Conservation (phyloP, 2,329 filamentous ascomycete genomes). For the Ophiostoma ulmi region DNA sequence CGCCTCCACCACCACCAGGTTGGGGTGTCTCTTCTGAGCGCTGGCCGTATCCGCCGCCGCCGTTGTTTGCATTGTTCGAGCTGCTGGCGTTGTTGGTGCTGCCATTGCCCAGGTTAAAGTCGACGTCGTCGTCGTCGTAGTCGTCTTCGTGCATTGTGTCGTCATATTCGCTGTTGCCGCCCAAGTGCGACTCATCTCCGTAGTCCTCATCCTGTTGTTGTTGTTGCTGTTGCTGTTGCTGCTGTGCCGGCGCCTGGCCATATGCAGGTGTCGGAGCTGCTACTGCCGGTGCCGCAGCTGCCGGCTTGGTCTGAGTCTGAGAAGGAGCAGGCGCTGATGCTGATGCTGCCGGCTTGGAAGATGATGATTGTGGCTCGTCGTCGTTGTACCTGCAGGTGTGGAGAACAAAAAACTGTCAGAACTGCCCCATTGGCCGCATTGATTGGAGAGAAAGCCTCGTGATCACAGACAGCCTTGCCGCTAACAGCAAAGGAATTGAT, state of each 20-base stretch:
- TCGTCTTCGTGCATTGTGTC: constrained; percentile 37
- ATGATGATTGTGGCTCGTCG: constrained; percentile 46
- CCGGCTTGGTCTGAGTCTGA: constrained; percentile 18
- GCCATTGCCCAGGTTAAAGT: constrained; percentile 48
- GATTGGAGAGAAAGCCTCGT: background rate
- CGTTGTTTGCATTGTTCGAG: constrained; percentile 24
- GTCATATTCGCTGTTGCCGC: constrained; percentile 27
- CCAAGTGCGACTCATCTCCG: background rate
- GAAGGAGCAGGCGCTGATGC: constrained; percentile 22
- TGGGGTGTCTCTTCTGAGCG: constrained; percentile 32
- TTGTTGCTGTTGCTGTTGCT: background rate
- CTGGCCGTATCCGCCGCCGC: constrained; percentile 20
- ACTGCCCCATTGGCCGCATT: background rate
- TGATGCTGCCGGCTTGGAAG: constrained; percentile 29
- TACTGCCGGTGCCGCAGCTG: constrained; percentile 10
- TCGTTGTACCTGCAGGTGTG: constrained; percentile 53
- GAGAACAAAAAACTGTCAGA: background rate
- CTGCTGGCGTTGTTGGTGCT: constrained; percentile 27
- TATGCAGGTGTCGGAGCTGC: constrained; percentile 27
- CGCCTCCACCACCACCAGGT: constrained; percentile 29
- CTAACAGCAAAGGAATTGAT: background rate
- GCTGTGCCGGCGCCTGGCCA: constrained; percentile 7
- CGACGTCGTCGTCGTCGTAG: constrained; percentile 51
- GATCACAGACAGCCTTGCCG: constrained; percentile 5
- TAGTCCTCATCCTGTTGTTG: constrained; percentile 5